Conservation (phyloP, 495 filamentous ascomycete species). For the Aspergillus conjunctus region DNA sequence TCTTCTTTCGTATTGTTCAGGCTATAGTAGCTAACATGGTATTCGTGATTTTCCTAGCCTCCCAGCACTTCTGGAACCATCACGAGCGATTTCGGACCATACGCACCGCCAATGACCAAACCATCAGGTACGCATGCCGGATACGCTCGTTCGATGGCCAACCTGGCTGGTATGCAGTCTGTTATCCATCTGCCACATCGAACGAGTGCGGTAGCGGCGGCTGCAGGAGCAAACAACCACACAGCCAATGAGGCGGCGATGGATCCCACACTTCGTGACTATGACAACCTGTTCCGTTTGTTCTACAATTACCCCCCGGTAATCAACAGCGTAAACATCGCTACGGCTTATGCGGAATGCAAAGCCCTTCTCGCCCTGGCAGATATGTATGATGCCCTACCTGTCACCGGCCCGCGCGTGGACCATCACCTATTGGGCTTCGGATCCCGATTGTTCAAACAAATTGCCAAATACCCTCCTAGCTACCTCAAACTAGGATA, state of each 20-base stretch:
- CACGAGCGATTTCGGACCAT: slow-evolving; percentile 47
- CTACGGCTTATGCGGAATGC: slow-evolving; percentile 87
- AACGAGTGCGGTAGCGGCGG: slow-evolving; percentile 20
- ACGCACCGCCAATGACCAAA: slow-evolving; percentile 56
- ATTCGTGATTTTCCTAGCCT: slow-evolving; percentile 33
- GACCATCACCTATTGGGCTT: slow-evolving; percentile 93
- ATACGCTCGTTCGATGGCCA: slow-evolving; percentile 87
- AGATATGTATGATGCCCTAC: slow-evolving; percentile 88
- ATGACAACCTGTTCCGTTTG: slow-evolving; percentile 89
- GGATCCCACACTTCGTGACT: slow-evolving; percentile 76
- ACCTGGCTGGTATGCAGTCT: slow-evolving; percentile 63
- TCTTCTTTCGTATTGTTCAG: not conserved
- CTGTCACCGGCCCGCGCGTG: slow-evolving; percentile 84
- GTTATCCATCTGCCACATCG: slow-evolving; percentile 44
- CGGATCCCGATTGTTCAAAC: slow-evolving; percentile 84
- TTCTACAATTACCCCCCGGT: slow-evolving; percentile 89
- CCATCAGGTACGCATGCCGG: slow-evolving; percentile 54
- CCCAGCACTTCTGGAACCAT: slow-evolving; percentile 53
- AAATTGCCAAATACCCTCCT: slow-evolving; percentile 91
- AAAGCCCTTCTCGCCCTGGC: slow-evolving; percentile 81
- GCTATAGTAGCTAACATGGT: not conserved
- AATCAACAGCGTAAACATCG: slow-evolving; percentile 82
- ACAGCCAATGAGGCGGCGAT: slow-evolving; percentile 50
- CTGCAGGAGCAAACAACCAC: slow-evolving; percentile 21
- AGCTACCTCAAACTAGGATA: slow-evolving; percentile 89